Base-by-base conservation (phyloP, 345 rosid genomes). In the Anacardium occidentale region DNA sequence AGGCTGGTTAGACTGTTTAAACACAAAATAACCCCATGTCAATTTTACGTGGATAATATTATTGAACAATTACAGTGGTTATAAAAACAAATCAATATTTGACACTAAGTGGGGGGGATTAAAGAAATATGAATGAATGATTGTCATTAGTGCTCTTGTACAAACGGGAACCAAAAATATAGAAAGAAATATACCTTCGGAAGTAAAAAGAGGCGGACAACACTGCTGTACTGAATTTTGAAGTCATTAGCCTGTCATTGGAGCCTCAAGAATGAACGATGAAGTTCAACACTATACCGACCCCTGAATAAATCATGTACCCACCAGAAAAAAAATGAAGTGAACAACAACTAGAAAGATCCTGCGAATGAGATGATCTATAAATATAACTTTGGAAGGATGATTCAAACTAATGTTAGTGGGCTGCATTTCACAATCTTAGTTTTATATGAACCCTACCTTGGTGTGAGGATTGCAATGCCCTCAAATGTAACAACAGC, bases 191-290 rank as follows among this genome's bases (percentile, higher is more conserved):
- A 58, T 57, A 92, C 98, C 97, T 91, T 95, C 11, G 99, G 99
- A 62, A 95, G 99, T 78, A 95, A 84, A 84, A 95, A 95, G 69
- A 95, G 76, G 48, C 99, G 96, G 78, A 95, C 96, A 77, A 92
- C 97, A 68, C 98, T 95, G 83, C 98, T 92, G 77, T 92, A 92
- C 82, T 95, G 99, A 76, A 95, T 92, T 83, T 95, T 92, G 82
- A 95, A 95, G 85, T 95, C 99, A 78, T 95, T 95, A 69, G 98
- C 99, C 85, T 91, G 98, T 68, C 98, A 98, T 86, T 85, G 93
- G 54, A 93, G 87, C 55, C 94, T 91, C 78, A 95, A 79, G 81
- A 95, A 92, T 58, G 99, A 95, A 47, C 81, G 80, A 80, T 95
- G 98, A 80, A 95, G 97, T 82, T 95, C 98, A 75, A 95, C 98